Base-by-base conservation (phyloP, 495 filamentous ascomycete genomes). In the Annulohypoxylon bovei region DNA sequence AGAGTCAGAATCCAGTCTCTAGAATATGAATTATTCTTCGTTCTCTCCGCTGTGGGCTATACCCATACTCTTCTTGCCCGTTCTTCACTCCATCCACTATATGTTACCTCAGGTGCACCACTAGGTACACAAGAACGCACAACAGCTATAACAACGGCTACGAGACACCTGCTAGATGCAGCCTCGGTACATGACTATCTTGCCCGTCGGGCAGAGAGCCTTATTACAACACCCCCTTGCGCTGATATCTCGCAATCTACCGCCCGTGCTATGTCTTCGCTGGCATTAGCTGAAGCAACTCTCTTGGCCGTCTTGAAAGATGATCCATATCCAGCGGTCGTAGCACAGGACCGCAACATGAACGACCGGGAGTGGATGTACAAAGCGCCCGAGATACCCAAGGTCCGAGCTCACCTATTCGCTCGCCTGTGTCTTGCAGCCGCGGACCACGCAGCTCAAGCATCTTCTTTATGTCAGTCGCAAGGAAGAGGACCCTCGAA, bases 351-450 rank as follows among this genome's bases (percentile, higher is more conserved):
- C 49, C 85, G 92, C 32, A 94, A 95, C 72, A 85, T 88, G 27
- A 88, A 91, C 67, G 92, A 93, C 77, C 91, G 85, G 33, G 93
- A 96, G 70, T 97, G 94, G 94, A 97, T 97, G 93, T 92, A 94
- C 70, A 90, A 90, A 73, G 86, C 91, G 0, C 92, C 93, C 11
- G 89, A 92, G 55, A 92, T 97, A 25, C 92, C 93, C 23, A 94
- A 93, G 72, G 93, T 98, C 18, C 87, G 94, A 20, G 95, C 93
- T 0, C 88, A 94, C 72, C 82, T 98, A 4, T 97, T 95, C 69
- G 93, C 93, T 1, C 82, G 95, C 6, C 80, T 98, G 12, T 99
- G 94, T 77, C 83, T 98, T n/a, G 91, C 89, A 0, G 87, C 90
- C 0, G 83, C 85, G 0, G 90, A 92, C 44, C 90, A 93, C 68